These are phyloP conservation scores for Penicillium sp. DNA, from an alignment of 2,329 filamentous ascomycete genomes.

Conservation along the genomic window DNA sequence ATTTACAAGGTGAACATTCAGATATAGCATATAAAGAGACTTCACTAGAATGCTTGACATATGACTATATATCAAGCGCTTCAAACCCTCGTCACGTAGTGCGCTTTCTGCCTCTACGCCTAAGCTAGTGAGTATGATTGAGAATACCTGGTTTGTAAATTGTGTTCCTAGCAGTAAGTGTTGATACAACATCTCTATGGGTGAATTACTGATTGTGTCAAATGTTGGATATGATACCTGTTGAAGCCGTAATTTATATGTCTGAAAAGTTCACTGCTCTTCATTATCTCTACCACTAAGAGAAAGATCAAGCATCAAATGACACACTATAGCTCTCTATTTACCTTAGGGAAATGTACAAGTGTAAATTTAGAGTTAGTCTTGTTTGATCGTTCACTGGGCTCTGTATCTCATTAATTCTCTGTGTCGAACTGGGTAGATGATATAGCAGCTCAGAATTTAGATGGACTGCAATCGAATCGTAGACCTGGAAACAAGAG, in stretches of 20 bases:
- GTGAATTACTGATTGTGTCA: neutral
- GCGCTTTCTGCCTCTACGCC: no score
- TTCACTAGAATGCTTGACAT: no score
- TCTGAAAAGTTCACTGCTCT: no score
- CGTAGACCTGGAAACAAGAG: neutral
- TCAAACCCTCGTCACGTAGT: neutral
- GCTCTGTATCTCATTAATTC: no score
- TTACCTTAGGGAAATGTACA: neutral
- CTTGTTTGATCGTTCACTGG: neutral
- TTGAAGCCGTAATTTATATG: neutral
- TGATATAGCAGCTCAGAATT: neutral
- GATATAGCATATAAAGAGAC: neutral
- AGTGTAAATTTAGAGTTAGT: neutral
- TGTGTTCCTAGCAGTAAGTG: neutral
- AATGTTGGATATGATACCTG: neutral
- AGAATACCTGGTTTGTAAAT: neutral
- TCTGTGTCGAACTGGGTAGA: no score
- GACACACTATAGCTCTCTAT: fast-evolving
- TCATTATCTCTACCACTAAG: no score
- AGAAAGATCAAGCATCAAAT: neutral
- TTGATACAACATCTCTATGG: neutral
- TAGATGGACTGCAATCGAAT: neutral
- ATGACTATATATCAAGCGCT: neutral
- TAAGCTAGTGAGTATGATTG: no score
- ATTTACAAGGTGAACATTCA: no score